Percentiles rank a stretch among this genome's conserved stretches.
phyloP scores from a whole-genome alignment of 1,284 basidiomycete species.

The Sanghuangporus baumii region DNA sequence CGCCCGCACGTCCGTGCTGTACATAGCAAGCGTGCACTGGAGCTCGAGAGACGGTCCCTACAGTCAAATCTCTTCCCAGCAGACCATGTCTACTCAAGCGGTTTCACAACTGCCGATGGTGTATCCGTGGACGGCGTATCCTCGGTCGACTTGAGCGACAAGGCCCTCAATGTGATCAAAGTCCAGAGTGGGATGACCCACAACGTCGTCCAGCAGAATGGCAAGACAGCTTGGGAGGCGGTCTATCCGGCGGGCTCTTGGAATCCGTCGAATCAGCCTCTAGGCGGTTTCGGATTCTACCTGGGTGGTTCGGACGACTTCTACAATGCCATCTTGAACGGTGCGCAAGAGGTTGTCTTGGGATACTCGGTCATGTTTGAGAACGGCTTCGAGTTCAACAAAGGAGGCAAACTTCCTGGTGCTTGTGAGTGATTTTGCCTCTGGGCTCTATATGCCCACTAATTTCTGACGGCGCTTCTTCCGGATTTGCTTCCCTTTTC shows the following conservation, averaged over 20 bases:
- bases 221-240: constrained; percentile 20
- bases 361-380: constrained; percentile 18
- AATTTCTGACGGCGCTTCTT: neutral
- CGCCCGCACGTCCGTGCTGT: neutral
- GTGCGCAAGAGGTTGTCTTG: constrained; percentile 12
- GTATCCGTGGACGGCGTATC: constrained; percentile 17
- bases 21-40: constrained; percentile 2
- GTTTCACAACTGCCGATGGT: constrained; percentile 19
- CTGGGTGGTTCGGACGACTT: constrained; percentile 17
- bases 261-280: constrained; percentile 14
- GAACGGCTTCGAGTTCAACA: constrained; percentile 19
- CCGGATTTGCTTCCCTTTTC: neutral
- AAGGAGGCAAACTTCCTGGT: constrained; percentile 54
- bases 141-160: constrained; percentile 22
- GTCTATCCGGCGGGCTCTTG: constrained; percentile 19
- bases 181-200: constrained; percentile 16
- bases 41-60: neutral
- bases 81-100: constrained; percentile 6
- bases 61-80: constrained; percentile 16
- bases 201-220: constrained; percentile 13
- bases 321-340: constrained; percentile 5
- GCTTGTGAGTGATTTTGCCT: constrained; percentile 36
- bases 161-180: constrained; percentile 29
- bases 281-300: constrained; percentile 20
- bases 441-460: neutral